Percentiles rank a stretch among this genome's conserved stretches.
Evolutionary conservation across 2,329 filamentous ascomycete genomes (phyloP).

Genomic region (Alternaria sp.): DNA sequence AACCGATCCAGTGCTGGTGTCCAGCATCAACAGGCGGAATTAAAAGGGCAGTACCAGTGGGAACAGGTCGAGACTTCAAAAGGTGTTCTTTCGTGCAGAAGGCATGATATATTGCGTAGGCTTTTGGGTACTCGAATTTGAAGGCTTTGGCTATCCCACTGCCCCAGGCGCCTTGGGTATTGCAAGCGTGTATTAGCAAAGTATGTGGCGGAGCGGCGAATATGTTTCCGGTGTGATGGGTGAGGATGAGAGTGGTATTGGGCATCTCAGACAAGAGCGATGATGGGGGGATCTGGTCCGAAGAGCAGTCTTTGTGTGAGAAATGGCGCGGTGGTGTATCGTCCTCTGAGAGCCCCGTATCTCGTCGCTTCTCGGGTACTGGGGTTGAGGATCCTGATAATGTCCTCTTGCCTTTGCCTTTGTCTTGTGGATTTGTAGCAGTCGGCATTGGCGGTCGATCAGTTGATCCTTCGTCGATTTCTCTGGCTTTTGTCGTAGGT

Average conservation of each 20-base stretch:
- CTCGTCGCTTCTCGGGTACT: constrained; percentile 5
- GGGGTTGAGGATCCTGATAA: constrained; percentile 1
- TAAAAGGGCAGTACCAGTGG: constrained; percentile 60
- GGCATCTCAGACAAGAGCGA: not conserved
- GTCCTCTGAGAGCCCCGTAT: not conserved
- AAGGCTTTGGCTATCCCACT: constrained; percentile 65
- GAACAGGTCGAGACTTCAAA: constrained; percentile 33
- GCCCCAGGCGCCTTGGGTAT: constrained; percentile 65
- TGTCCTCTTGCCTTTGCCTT: constrained; percentile 4
- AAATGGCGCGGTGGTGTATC: constrained; percentile 7
- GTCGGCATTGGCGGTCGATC: not conserved
- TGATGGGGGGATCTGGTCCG: not conserved
- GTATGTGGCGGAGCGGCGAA: constrained; percentile 61
- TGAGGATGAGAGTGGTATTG: constrained; percentile 18
- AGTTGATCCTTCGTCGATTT: not conserved
- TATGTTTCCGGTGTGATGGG: constrained; percentile 55
- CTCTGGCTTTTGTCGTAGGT: not conserved
- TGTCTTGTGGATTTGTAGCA: not conserved
- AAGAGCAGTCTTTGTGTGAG: constrained; percentile 19
- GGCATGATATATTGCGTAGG: constrained; percentile 57
- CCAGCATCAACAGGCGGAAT: constrained; percentile 59
- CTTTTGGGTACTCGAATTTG: constrained; percentile 59
- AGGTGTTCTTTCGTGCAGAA: constrained; percentile 55
- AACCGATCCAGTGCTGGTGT: constrained; percentile 63
- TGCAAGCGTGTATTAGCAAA: constrained; percentile 68